Base-by-base conservation (phyloP, 352 stramenopile species). In the Phytophthora tentaculata region DNA sequence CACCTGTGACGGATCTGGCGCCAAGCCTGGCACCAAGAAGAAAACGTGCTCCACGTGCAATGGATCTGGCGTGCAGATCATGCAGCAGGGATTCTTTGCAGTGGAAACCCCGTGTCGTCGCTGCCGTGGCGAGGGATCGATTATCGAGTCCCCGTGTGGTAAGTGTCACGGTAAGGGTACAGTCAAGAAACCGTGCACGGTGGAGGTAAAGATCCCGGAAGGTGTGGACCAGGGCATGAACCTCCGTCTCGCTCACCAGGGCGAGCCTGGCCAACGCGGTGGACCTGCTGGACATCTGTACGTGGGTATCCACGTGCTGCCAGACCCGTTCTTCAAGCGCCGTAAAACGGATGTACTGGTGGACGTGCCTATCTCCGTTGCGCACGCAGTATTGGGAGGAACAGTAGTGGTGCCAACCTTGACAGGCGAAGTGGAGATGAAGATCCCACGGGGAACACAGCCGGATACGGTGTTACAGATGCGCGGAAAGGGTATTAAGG, bases 181-280 rank as follows among this genome's bases (percentile, higher is more conserved):
- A 22, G 84, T 96, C 19, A 91, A 94, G 74, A 98, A 98, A 73
- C 90, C 95, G 29, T 84, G 89, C 24, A 94, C 92, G 53, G 96
- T 99, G 4, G 92, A 94, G 53, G 95, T 99, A 3, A 94, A 97
- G 69, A 97, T 98, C 50, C 97, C 97, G 0, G 87, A 95, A 60
- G 97, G 97, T 61, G 97, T 99, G 63, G 95, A 99, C 65, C 89
- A 94, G 66, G 97, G 96, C 44, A 98, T 98, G 92, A 98, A 98
- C 73, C 79, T 99, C 44, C 89, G 96, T 22, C 69, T 99, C 19
- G 74, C 80, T 13, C 92, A 97, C 62, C 93, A 99, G 69, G 97
- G 97, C 22, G 96, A 97, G 57, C 71, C 87, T 12, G 89, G 89
- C 23, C 52, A 88, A 64, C 82, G 86, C 22, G 96, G 96, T 24